phyloP scores from a whole-genome alignment of 2,329 filamentous ascomycete genomes.

The Bipolaris gigantea region DNA sequence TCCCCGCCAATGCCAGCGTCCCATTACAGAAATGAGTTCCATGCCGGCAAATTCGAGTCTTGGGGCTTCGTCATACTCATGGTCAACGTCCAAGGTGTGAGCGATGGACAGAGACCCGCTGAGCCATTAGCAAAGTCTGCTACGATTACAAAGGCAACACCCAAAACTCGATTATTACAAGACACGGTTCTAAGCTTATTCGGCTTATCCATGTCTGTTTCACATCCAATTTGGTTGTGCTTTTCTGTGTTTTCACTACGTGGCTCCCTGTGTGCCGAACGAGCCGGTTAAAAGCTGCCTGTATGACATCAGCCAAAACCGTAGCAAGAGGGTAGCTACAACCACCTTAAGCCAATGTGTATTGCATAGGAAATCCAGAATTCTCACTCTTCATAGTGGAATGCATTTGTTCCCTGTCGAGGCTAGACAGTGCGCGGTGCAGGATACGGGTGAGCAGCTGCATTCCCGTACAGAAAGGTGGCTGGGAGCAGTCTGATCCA shows the following conservation, averaged over 20 bases:
- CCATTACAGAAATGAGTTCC: not conserved
- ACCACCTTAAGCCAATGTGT: no score
- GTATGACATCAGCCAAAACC: no score
- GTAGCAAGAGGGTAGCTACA: no score
- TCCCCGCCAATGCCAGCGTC: not conserved
- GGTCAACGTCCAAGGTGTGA: no score
- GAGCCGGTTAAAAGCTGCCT: no score
- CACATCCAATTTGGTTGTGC: not conserved
- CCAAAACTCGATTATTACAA: not conserved
- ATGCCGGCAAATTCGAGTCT: not conserved
- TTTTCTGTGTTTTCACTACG: not conserved
- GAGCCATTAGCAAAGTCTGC: not conserved
- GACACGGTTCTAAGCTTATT: not conserved
- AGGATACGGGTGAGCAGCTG: no score
- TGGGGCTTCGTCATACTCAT: not conserved
- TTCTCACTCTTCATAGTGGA: no score
- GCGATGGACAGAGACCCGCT: not conserved
- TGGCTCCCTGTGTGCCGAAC: no score
- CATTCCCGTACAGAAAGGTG: no score
- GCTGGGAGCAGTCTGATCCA: no score
- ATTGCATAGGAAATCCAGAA: not conserved
- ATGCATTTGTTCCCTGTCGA: no score
- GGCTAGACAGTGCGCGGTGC: no score
- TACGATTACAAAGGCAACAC: not conserved
- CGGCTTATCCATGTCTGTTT: not conserved